Evolutionary conservation across 306 rosid genomes (phyloP).

Genomic region (Cajanus cajan): DNA sequence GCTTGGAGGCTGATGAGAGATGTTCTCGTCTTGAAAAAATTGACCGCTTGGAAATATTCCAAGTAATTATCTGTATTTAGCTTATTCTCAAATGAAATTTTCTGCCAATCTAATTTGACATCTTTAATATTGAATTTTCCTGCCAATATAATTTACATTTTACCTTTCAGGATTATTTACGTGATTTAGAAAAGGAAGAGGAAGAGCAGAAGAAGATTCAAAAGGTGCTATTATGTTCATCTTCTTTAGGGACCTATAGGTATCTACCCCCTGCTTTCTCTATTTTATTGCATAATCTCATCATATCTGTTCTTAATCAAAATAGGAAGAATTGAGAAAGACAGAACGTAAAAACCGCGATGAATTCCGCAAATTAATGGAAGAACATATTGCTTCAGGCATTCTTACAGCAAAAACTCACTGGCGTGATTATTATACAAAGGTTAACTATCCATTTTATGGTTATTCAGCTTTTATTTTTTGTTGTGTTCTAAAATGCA

Average conservation of each 20-base stretch:
- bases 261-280: background rate
- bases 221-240: conserved; percentile 54
- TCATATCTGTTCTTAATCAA: conserved; percentile 40
- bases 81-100: conserved; percentile 16
- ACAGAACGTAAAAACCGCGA: conserved; percentile 87
- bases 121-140: conserved; percentile 15
- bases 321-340: conserved; percentile 89
- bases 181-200: conserved; percentile 86
- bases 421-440: conserved; percentile 83
- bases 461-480: background rate
- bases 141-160: conserved; percentile 33
- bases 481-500: conserved; percentile 3
- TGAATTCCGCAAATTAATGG: conserved; percentile 91
- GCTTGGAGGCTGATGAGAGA: conserved; percentile 89
- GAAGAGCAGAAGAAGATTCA: conserved; percentile 89
- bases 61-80: conserved; percentile 42
- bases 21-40: conserved; percentile 85
- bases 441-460: conserved; percentile 44
- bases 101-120: background rate
- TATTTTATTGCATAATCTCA: conserved; percentile 33
- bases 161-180: conserved; percentile 65
- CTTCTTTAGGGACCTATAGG: conserved; percentile 14
- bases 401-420: conserved; percentile 73
- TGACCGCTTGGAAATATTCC: conserved; percentile 77
- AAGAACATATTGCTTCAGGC: conserved; percentile 72